A percentile compares a stretch with the other conserved stretches of the same genome.
Conservation (phyloP, 2,329 filamentous ascomycete genomes). For the Talaromyces sp. region DNA sequence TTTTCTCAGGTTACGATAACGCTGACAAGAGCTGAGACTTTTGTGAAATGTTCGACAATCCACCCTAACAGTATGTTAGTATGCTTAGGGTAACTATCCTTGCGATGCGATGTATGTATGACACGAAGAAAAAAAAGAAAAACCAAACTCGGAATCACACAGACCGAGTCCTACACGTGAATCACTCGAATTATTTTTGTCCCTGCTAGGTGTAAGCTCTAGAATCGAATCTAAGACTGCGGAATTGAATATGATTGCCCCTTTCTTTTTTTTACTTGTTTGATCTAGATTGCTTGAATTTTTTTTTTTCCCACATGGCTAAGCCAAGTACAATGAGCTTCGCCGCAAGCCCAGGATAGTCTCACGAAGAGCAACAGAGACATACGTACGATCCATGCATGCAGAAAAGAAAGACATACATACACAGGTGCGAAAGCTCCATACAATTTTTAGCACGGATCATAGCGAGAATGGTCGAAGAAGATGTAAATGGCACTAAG, state of each 20-base stretch:
- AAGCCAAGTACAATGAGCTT: not conserved
- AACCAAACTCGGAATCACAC: not conserved
- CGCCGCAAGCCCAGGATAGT: not conserved
- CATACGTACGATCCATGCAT: not conserved
- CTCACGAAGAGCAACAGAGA: no score
- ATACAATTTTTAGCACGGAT: not conserved
- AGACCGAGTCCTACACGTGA: not conserved
- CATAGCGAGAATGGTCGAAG: not conserved
- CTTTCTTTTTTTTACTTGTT: not conserved
- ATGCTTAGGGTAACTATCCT: not conserved
- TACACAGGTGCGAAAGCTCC: not conserved
- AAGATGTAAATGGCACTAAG: not conserved
- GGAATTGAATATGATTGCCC: not conserved
- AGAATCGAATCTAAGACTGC: not conserved
- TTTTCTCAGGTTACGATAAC: not conserved
- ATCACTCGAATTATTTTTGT: not conserved
- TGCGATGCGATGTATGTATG: not conserved
- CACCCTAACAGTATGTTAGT: not conserved
- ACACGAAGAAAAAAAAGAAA: not conserved
- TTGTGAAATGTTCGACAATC: not conserved
- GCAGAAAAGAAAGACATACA: slow-evolving; percentile 1
- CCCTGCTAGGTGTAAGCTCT: not conserved
- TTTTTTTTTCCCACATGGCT: not conserved
- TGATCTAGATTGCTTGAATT: not conserved
- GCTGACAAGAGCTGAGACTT: not conserved